Conservation (phyloP, 306 rosid genomes). For the Hippophae gyantsensis region DNA sequence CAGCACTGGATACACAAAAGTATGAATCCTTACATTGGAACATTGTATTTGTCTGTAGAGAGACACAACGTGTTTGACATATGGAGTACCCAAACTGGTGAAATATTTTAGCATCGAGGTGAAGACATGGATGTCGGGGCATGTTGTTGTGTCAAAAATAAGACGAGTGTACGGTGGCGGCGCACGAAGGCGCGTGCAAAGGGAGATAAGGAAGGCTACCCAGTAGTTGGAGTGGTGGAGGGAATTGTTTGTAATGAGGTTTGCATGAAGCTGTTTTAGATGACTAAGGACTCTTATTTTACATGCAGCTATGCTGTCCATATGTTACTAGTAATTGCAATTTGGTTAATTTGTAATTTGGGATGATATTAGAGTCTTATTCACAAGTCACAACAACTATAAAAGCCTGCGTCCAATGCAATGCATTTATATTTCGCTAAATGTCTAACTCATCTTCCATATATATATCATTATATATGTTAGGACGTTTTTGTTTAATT, state of each 20-base stretch:
- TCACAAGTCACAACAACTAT: too few relatives aligned
- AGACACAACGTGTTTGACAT: constrained; percentile 16
- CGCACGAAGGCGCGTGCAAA: constrained; percentile 50
- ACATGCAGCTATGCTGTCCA: constrained; percentile 6
- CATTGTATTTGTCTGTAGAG: constrained; percentile 34
- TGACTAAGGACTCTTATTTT: constrained; percentile 22
- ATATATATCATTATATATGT: too few relatives aligned
- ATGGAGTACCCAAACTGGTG: constrained; percentile 23
- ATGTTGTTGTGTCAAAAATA: constrained; percentile 30
- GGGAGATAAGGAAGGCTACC: constrained; percentile 37
- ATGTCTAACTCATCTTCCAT: too few relatives aligned
- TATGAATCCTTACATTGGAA: constrained; percentile 15
- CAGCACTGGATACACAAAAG: constrained; percentile 37
- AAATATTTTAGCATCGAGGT: constrained; percentile 45
- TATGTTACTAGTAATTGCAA: background rate
- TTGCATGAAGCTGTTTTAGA: constrained; percentile 47
- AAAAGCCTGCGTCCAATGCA: too few relatives aligned
- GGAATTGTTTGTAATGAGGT: constrained; percentile 27
- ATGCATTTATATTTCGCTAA: too few relatives aligned
- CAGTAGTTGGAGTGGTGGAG: constrained; percentile 40
- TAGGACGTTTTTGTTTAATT: too few relatives aligned
- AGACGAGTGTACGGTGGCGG: constrained; percentile 32
- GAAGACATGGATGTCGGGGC: constrained; percentile 32
- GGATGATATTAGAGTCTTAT: too few relatives aligned
- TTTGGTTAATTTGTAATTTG: too few relatives aligned